phyloP scores from a whole-genome alignment of 371 early-diverging fungal species.

The Apophysomyces trapeziformis region DNA sequence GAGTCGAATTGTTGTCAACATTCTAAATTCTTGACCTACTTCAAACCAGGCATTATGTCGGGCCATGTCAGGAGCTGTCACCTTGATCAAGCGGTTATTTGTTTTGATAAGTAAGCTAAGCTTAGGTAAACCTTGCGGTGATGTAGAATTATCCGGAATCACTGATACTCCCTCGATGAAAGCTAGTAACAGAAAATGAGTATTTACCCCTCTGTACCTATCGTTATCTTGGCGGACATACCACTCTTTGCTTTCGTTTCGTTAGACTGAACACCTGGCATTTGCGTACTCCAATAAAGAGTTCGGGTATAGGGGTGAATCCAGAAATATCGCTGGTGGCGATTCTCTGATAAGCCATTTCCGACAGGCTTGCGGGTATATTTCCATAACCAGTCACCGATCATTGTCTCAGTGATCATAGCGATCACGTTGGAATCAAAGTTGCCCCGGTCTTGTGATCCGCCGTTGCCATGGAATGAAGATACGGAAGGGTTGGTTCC shows the following conservation, averaged over 20 bases:
- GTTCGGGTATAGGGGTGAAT: constrained; percentile 80
- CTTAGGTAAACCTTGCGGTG: constrained; percentile 49
- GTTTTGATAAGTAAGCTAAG: constrained; percentile 72
- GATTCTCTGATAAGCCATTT: constrained; percentile 60
- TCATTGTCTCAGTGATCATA: constrained; percentile 78
- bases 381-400: constrained; percentile 77
- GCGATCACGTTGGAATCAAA: constrained; percentile 37
- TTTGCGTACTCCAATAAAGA: constrained; percentile 71
- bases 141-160: constrained; percentile 32
- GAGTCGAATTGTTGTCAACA: background rate
- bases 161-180: constrained; percentile 62
- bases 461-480: constrained; percentile 3
- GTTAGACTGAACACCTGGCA: constrained; percentile 59
- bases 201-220: background rate
- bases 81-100: constrained; percentile 65
- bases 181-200: constrained; percentile 36
- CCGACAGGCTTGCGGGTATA: constrained; percentile 66
- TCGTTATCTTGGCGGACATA: constrained; percentile 22
- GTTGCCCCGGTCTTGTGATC: background rate
- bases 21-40: constrained; percentile 21
- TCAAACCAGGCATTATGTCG: constrained; percentile 73
- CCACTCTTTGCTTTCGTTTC: constrained; percentile 62
- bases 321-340: constrained; percentile 79
- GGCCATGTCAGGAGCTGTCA: constrained; percentile 68
- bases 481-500: constrained; percentile 2